phyloP scores from a whole-genome alignment of 129 eudicot species.

The Chrysanthemum seticuspe region DNA sequence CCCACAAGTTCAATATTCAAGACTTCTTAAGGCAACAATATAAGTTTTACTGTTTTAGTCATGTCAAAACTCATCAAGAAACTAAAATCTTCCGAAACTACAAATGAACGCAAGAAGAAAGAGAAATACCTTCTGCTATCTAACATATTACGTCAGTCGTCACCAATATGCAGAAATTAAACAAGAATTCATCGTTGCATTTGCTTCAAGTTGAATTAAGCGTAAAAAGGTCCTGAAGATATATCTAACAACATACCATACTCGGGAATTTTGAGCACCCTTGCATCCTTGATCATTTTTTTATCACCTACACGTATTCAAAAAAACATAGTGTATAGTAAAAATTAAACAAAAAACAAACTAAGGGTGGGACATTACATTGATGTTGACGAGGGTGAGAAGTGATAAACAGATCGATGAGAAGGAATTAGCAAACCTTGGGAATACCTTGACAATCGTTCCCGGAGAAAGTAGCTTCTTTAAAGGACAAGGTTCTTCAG shows the following conservation, averaged over 20 bases:
- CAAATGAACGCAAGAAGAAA: neutral
- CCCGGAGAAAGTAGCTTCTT: slow-evolving; percentile 16
- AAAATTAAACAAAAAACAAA: neutral
- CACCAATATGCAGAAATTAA: neutral
- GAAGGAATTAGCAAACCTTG: neutral
- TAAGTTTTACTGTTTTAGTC: neutral
- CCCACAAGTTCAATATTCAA: too few species aligned
- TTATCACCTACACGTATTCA: slow-evolving; percentile 13
- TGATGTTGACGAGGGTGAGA: too few species aligned
- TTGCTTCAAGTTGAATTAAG: neutral
- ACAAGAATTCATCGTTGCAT: slow-evolving; percentile 8
- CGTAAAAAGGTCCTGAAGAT: too few species aligned
- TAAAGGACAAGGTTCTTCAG: slow-evolving; percentile 29
- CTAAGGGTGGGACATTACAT: too few species aligned
- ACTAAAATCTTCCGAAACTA: slow-evolving; percentile 5
- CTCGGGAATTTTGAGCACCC: slow-evolving; percentile 19
- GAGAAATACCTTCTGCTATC: slow-evolving; percentile 6
- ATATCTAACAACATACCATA: slow-evolving; percentile 19
- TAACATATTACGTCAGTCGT: too few species aligned
- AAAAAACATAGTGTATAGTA: neutral
- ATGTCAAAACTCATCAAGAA: slow-evolving; percentile 8
- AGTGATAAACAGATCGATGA: neutral
- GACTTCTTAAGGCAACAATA: too few species aligned
- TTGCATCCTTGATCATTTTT: neutral
- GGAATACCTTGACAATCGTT: slow-evolving; percentile 14